Evolutionary conservation across 768 basidiomycete genomes (phyloP).

Genomic region (Rhizopogon roseolus): DNA sequence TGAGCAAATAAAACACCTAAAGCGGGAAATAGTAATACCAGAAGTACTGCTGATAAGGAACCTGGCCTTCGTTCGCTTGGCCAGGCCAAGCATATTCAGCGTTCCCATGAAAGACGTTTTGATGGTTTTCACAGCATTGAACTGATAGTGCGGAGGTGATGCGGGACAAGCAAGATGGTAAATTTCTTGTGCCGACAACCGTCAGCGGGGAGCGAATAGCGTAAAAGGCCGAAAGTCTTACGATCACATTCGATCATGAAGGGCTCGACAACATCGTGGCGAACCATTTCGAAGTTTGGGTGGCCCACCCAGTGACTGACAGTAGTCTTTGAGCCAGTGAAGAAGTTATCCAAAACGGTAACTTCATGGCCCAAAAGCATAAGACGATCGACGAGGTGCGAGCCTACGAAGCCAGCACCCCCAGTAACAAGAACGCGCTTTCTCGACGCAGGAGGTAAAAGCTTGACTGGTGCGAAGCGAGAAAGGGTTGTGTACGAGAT

Average conservation of each 20-base stretch:
- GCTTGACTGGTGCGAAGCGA: conserved; percentile 89
- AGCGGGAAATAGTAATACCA: conserved; percentile 41
- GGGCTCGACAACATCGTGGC: conserved; percentile 95
- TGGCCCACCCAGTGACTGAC: conserved; percentile 96
- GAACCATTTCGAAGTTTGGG: conserved; percentile 97
- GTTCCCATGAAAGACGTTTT: conserved; percentile 99
- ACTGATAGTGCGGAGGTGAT: conserved; percentile 96
- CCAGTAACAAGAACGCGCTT: conserved; percentile 95
- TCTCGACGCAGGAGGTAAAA: conserved; percentile 69
- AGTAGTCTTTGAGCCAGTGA: conserved; percentile 97
- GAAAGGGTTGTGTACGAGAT: conserved; percentile 92
- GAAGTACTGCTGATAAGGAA: conserved; percentile 96
- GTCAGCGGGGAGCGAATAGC: neutral
- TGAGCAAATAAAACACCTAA: neutral
- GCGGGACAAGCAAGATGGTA: conserved; percentile 99
- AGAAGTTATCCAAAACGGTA: conserved; percentile 97
- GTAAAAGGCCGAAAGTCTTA: conserved; percentile 35
- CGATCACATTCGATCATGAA: conserved; percentile 99
- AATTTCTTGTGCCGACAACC: conserved; percentile 58
- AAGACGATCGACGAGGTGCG: conserved; percentile 94
- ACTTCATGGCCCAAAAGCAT: conserved; percentile 98
- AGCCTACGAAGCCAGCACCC: conserved; percentile 98
- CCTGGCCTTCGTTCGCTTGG: conserved; percentile 94
- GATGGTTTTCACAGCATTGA: conserved; percentile 96
- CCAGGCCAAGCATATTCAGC: conserved; percentile 96